Percentiles rank a stretch among this genome's conserved stretches.
These are phyloP conservation scores for Auriscalpium vulgare DNA, from an alignment of 768 basidiomycete genomes.

Conservation along the genomic window DNA sequence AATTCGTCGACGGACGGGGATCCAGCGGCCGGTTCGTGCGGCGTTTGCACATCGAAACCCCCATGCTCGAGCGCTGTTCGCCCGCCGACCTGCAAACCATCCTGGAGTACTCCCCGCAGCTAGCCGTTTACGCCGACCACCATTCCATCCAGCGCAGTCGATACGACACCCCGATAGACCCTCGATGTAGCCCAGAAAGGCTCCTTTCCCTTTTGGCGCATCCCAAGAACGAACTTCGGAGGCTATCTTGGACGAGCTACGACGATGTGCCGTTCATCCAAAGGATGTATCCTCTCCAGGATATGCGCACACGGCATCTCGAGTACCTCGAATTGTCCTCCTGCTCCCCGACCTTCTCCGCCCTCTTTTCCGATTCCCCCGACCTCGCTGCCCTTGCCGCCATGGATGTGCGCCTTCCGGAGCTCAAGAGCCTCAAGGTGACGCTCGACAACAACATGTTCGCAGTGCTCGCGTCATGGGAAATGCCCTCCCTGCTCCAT, in stretches of 20 bases:
- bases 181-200: conserved; percentile 43
- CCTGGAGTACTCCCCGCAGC: conserved; percentile 51
- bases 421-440: conserved; percentile 59
- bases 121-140: conserved; percentile 57
- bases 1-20: conserved; percentile 27
- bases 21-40: conserved; percentile 44
- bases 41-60: conserved; percentile 65
- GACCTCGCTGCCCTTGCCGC: background rate
- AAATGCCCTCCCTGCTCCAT: conserved; percentile 53
- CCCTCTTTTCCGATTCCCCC: conserved; percentile 18
- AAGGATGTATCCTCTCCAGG: conserved; percentile 46
- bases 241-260: conserved; percentile 68
- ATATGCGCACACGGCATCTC: conserved; percentile 42
- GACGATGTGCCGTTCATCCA: conserved; percentile 52
- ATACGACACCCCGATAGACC: conserved; percentile 35
- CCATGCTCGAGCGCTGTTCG: conserved; percentile 52
- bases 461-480: conserved; percentile 55
- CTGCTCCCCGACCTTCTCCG: conserved; percentile 38
- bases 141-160: conserved; percentile 52
- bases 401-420: conserved; percentile 43
- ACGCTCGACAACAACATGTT: conserved; percentile 69
- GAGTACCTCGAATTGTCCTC: conserved; percentile 66
- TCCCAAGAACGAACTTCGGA: conserved; percentile 43
- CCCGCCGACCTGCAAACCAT: conserved; percentile 63
- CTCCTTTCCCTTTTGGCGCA: conserved; percentile 53